These are phyloP conservation scores for Aspergillus novoparasiticus DNA, from an alignment of 2,329 filamentous ascomycete species.

Conservation along the genomic window DNA sequence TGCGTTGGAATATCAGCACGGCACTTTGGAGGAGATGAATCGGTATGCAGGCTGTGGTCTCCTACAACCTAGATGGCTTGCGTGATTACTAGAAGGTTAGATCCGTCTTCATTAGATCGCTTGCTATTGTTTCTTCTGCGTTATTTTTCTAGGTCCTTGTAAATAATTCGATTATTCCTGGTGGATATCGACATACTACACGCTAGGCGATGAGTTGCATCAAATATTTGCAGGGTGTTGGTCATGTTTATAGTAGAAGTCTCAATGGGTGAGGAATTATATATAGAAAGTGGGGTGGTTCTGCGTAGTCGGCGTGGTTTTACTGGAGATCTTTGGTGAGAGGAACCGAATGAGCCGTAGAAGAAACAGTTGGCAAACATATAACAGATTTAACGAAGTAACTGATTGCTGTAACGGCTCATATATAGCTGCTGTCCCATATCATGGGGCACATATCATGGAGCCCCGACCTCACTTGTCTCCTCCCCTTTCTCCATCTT, in stretches of 20 bases:
- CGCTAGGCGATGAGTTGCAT: background rate
- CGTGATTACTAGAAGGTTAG: background rate
- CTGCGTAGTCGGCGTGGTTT: background rate
- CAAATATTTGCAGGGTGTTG: background rate
- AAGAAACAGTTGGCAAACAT: no score
- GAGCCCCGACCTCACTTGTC: background rate
- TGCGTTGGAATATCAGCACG: conserved; percentile 43
- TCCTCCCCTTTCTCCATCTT: background rate
- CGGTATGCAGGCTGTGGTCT: conserved; percentile 26
- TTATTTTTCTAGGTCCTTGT: background rate
- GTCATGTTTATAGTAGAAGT: background rate
- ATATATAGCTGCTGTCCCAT: no score
- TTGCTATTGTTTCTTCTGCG: background rate
- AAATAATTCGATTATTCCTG: background rate
- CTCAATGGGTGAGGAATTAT: background rate
- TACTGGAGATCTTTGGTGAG: no score
- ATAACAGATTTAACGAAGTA: no score
- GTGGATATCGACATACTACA: background rate
- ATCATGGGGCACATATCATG: no score
- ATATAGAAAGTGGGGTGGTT: background rate
- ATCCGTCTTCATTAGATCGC: background rate
- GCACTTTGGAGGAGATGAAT: conserved; percentile 37
- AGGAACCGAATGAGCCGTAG: no score
- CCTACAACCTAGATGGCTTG: background rate
- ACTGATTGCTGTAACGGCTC: no score